Evolutionary conservation across 768 basidiomycete species (phyloP).

Genomic region (Panaeolus cyanescens): DNA sequence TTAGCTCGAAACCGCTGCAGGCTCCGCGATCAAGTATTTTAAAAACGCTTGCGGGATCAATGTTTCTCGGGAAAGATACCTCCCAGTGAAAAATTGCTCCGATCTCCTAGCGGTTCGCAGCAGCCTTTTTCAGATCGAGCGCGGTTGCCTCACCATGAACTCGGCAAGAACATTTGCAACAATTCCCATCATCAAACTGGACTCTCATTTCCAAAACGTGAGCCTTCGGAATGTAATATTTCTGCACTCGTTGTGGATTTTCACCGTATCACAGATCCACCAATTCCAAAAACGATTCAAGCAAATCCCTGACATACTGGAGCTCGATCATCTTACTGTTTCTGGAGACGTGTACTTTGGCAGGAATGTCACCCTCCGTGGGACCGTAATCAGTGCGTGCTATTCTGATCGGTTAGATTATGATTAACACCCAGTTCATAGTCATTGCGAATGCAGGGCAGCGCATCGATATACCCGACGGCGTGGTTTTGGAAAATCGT

Average conservation of each 20-base stretch:
- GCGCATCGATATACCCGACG: constrained; percentile 82
- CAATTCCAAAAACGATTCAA: constrained; percentile 96
- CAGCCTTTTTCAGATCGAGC: constrained; percentile 87
- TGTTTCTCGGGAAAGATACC: constrained; percentile 91
- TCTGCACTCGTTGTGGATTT: background rate
- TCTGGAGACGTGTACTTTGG: constrained; percentile 92
- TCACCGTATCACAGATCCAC: constrained; percentile 51
- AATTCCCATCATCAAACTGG: constrained; percentile 97
- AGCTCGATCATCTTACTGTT: constrained; percentile 93
- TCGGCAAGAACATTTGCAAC: constrained; percentile 79
- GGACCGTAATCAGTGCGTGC: constrained; percentile 79
- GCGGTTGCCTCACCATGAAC: constrained; percentile 90
- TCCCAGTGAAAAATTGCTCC: constrained; percentile 89
- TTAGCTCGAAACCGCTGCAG: constrained; percentile 90
- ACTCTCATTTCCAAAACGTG: constrained; percentile 87
- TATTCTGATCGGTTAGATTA: background rate
- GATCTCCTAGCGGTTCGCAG: constrained; percentile 88
- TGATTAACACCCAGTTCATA: constrained; percentile 10
- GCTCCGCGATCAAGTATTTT: constrained; percentile 94
- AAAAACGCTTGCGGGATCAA: constrained; percentile 91
- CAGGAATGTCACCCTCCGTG: constrained; percentile 80
- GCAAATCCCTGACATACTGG: constrained; percentile 87
- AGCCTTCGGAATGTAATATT: background rate
- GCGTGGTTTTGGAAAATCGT: constrained; percentile 75
- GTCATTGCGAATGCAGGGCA: constrained; percentile 83